Percentiles rank a stretch among this genome's conserved stretches.
These are phyloP conservation scores for Babesia sp. DNA, from an alignment of 169 alveolate species.

Conservation along the genomic window DNA sequence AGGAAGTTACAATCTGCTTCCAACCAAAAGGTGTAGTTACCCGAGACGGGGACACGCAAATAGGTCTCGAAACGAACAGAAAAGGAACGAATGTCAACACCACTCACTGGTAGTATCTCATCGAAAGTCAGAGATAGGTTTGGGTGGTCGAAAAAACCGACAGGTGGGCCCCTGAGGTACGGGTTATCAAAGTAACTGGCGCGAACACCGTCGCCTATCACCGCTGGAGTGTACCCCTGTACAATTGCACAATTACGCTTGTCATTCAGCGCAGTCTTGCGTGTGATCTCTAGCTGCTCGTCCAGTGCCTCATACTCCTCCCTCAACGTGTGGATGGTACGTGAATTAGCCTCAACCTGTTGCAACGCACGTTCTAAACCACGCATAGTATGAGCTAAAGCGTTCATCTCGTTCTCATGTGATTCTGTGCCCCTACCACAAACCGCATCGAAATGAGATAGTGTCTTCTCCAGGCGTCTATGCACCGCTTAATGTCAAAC, in stretches of 20 bases:
- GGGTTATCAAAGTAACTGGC: slow-evolving; percentile 80
- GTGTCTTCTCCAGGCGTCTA: slow-evolving; percentile 47
- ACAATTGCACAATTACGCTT: slow-evolving; percentile 58
- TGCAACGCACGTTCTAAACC: slow-evolving; percentile 61
- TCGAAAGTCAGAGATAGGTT: slow-evolving; percentile 72
- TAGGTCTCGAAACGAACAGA: slow-evolving; percentile 88
- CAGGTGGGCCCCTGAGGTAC: slow-evolving; percentile 78
- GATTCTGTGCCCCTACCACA: slow-evolving; percentile 49
- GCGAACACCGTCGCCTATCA: slow-evolving; percentile 77
- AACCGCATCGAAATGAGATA: slow-evolving; percentile 51
- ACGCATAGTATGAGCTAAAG: slow-evolving; percentile 16
- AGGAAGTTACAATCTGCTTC: slow-evolving; percentile 83
- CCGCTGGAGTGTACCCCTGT: slow-evolving; percentile 64
- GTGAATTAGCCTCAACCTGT: slow-evolving; percentile 54
- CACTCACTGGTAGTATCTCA: slow-evolving; percentile 76
- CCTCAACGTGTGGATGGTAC: slow-evolving; percentile 9
- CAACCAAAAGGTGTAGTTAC: slow-evolving; percentile 73
- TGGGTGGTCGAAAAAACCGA: slow-evolving; percentile 71
- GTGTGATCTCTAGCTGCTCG: slow-evolving; percentile 35
- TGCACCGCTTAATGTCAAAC: neutral
- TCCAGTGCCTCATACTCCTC: slow-evolving; percentile 37
- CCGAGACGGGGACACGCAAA: slow-evolving; percentile 81
- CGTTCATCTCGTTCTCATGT: slow-evolving; percentile 31
- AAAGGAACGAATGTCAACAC: slow-evolving; percentile 83
- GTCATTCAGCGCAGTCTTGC: slow-evolving; percentile 42